These are phyloP conservation scores for Colletotrichum theobromicola DNA, from an alignment of 2,329 filamentous ascomycete species.

Conservation along the genomic window DNA sequence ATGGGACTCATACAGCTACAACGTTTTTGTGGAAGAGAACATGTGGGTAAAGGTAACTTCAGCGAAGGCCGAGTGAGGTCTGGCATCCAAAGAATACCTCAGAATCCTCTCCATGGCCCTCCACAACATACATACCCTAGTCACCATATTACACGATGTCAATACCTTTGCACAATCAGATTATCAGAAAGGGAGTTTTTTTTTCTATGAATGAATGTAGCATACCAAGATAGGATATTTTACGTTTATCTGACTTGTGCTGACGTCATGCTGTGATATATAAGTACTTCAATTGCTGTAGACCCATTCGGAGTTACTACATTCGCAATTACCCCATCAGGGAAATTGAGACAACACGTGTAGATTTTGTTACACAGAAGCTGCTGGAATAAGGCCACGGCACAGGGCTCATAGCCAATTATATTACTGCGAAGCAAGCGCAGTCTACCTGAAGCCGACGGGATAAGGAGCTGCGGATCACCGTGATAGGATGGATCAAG, in stretches of 20 bases:
- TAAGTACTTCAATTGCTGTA: not conserved
- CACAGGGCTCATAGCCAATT: not conserved
- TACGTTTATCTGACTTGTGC: not conserved
- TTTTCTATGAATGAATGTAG: not conserved
- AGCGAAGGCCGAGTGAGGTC: not conserved
- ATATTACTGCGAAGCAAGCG: not conserved
- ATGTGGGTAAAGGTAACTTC: not conserved
- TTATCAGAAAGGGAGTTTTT: not conserved
- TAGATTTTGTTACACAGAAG: no score
- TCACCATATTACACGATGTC: not conserved
- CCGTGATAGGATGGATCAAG: not conserved
- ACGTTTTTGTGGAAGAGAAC: not conserved
- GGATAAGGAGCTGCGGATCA: not conserved
- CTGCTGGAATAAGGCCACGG: not conserved
- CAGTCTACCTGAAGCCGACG: not conserved
- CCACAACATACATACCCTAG: no score
- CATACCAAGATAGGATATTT: not conserved
- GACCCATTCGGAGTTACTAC: not conserved
- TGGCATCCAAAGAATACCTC: not conserved
- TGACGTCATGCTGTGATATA: not conserved
- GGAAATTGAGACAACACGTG: not conserved
- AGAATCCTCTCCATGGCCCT: no score
- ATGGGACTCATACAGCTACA: not conserved
- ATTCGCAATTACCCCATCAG: not conserved
- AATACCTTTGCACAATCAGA: not conserved